Evolutionary conservation across 2,329 filamentous ascomycete species (phyloP).

Genomic region (Diaporthe helianthi): DNA sequence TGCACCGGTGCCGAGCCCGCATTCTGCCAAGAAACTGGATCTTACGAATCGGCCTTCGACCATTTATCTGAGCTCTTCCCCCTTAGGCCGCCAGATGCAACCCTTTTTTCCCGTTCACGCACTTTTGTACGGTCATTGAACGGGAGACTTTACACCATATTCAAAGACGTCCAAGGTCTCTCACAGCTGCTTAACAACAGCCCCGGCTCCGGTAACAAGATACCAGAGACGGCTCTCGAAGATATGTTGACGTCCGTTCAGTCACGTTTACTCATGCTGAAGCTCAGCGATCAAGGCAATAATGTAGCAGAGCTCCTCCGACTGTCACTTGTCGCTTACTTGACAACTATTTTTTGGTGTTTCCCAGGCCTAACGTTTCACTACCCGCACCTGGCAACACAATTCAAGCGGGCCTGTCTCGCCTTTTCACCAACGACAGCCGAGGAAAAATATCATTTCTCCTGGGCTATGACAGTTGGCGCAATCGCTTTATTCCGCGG

Average conservation of each 20-base stretch:
- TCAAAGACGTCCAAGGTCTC: not conserved
- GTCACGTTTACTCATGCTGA: not conserved
- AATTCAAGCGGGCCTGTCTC: not conserved
- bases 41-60: not conserved
- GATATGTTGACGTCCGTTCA: not conserved
- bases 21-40: not conserved
- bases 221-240: not conserved
- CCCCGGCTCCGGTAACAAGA: not conserved
- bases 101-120: not conserved
- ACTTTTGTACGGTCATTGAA: not conserved
- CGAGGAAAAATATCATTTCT: not conserved
- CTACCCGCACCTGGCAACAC: not conserved
- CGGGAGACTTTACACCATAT: not conserved
- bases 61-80: not conserved
- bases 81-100: not conserved
- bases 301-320: not conserved
- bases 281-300: not conserved
- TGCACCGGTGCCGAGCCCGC: not conserved
- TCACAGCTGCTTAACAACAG: not conserved
- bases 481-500: not conserved
- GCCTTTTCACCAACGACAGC: not conserved
- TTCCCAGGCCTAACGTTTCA: not conserved
- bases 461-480: not conserved
- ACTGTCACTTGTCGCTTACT: not conserved
- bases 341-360: not conserved